phyloP scores from a whole-genome alignment of 2,329 filamentous ascomycete genomes.

The Pseudocercospora musae region DNA sequence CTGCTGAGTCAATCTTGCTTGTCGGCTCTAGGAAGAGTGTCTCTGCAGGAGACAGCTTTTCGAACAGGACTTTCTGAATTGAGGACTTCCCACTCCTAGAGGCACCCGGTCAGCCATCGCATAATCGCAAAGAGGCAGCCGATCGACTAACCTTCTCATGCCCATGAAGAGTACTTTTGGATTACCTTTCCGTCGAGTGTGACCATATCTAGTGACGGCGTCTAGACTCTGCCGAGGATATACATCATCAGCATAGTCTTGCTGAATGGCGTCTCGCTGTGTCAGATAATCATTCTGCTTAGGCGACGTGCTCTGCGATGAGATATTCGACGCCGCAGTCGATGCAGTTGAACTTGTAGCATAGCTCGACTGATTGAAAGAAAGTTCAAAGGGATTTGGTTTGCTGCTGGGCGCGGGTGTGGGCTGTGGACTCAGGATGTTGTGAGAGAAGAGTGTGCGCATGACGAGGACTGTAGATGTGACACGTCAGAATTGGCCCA shows the following conservation, averaged over 20 bases:
- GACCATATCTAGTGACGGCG: constrained; percentile 13
- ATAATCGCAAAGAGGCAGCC: background rate
- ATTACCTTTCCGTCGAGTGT: constrained; percentile 30
- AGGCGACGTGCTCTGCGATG: constrained; percentile 28
- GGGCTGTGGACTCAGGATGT: constrained; percentile 32
- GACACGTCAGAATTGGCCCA: constrained; percentile 12
- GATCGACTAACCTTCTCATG: constrained; percentile 69
- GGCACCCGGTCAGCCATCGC: background rate
- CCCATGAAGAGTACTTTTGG: constrained; percentile 92
- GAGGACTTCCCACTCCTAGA: constrained; percentile 93
- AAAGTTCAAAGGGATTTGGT: constrained; percentile 32
- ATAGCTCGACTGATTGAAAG: constrained; percentile 25
- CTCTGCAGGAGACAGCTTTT: constrained; percentile 94
- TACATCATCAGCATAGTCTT: constrained; percentile 20
- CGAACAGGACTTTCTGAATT: constrained; percentile 98
- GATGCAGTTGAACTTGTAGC: constrained; percentile 26
- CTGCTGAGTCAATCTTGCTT: constrained; percentile 88
- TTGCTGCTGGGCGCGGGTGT: constrained; percentile 24
- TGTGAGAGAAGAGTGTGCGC: constrained; percentile 35
- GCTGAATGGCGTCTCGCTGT: constrained; percentile 28
- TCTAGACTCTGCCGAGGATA: constrained; percentile 11
- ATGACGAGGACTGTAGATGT: constrained; percentile 22
- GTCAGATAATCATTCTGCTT: constrained; percentile 32
- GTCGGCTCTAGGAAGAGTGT: constrained; percentile 95
- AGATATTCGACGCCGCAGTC: constrained; percentile 22